Evolutionary conservation across 2,329 filamentous ascomycete genomes (phyloP).

Genomic region (Rhinocladiella mackenziei): DNA sequence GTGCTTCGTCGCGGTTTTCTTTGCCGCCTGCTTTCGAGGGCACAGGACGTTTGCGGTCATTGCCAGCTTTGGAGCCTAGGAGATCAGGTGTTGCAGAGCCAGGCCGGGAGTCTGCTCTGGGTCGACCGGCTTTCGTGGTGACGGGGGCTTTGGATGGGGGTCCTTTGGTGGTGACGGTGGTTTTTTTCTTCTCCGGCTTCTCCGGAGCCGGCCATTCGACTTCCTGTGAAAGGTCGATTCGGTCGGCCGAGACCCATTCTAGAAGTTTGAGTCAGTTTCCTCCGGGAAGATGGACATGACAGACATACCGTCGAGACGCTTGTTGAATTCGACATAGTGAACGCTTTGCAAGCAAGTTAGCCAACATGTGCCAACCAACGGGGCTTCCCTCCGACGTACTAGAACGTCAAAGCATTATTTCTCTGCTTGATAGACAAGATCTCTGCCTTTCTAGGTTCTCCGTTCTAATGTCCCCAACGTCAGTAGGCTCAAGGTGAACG

Average conservation of each 20-base stretch:
- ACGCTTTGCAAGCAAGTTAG: conserved; percentile 50
- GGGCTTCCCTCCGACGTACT: no score
- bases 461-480: conserved; percentile 52
- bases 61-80: conserved; percentile 44
- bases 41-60: conserved; percentile 44
- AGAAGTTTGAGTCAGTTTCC: conserved; percentile 53
- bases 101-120: conserved; percentile 49
- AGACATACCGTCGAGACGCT: conserved; percentile 59
- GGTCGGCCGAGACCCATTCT: conserved; percentile 81
- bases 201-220: conserved; percentile 96
- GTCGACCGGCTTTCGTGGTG: conserved; percentile 48
- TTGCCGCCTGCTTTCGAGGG: conserved; percentile 58
- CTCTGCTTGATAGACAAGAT: conserved; percentile 91
- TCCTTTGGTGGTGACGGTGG: conserved; percentile 52
- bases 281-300: conserved; percentile 10
- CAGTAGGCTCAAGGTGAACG: conserved; percentile 12
- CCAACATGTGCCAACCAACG: no score
- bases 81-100: conserved; percentile 55
- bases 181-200: conserved; percentile 82
- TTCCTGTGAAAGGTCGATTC: conserved; percentile 82
- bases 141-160: conserved; percentile 49
- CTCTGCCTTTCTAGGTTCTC: conserved; percentile 83
- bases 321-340: conserved; percentile 98
- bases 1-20: conserved; percentile 51
- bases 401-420: conserved; percentile 83